Evolutionary conservation across 2,329 filamentous ascomycete species (phyloP).

Genomic region (Fusarium chuoi): DNA sequence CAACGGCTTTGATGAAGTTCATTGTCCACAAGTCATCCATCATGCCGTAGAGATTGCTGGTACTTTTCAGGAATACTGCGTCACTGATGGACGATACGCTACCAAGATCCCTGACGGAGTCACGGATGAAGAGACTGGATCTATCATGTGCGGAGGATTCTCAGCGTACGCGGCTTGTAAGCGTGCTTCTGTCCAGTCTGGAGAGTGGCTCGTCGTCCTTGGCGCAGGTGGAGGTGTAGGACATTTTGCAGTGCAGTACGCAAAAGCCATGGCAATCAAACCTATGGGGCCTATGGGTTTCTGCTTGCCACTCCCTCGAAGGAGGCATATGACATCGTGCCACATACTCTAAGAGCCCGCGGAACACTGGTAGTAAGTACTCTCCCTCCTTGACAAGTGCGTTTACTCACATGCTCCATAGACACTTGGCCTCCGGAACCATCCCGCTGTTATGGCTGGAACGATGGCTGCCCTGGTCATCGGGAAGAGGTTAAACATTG

Average conservation of each 20-base stretch:
- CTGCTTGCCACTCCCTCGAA: neutral
- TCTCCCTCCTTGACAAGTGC: fast-evolving
- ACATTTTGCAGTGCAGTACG: neutral
- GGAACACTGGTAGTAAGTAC: neutral
- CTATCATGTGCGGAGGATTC: neutral
- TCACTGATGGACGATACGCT: too few relatives aligned
- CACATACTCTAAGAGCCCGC: neutral
- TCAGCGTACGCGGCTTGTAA: neutral
- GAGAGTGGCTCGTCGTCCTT: neutral
- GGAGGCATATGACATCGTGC: neutral
- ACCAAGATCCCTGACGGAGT: neutral
- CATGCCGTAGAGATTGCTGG: too few relatives aligned
- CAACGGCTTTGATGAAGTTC: too few relatives aligned
- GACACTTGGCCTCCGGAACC: neutral
- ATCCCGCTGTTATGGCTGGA: neutral
- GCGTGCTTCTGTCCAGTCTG: neutral
- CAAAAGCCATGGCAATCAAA: neutral
- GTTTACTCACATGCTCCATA: neutral
- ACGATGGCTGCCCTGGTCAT: neutral
- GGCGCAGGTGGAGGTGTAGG: neutral
- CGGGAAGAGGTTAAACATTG: neutral
- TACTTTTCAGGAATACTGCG: too few relatives aligned
- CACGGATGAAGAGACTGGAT: neutral
- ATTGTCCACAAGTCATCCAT: too few relatives aligned
- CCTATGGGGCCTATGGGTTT: neutral